These are phyloP conservation scores for Phytopythium helicoides DNA, from an alignment of 352 stramenopile species.

Conservation along the genomic window DNA sequence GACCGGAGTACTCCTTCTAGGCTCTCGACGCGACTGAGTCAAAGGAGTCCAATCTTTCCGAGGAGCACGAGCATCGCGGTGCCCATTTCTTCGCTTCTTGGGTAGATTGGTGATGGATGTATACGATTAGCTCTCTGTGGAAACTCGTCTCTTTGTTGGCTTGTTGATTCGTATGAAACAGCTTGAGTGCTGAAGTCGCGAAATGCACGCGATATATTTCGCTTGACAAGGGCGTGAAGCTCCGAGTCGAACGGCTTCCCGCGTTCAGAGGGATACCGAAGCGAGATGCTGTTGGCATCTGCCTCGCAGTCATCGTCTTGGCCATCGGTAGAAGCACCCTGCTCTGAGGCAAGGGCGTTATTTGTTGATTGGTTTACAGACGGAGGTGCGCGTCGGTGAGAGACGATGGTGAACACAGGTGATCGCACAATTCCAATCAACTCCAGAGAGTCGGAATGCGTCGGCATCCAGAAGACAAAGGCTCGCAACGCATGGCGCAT, in stretches of 20 bases:
- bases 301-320: no score
- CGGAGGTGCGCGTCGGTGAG: constrained; percentile 30
- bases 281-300: not conserved
- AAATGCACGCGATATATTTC: constrained; percentile 37
- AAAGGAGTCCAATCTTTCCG: no score
- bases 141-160: constrained; percentile 3
- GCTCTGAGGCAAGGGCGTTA: not conserved
- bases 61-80: no score
- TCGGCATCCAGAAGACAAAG: constrained; percentile 35
- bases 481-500: constrained; percentile 54
- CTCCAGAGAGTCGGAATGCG: constrained; percentile 16
- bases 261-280: constrained; percentile 17
- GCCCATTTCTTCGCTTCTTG: no score
- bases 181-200: constrained; percentile 24
- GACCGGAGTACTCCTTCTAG: not conserved
- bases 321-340: no score
- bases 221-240: constrained; percentile 27
- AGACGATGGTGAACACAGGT: constrained; percentile 40
- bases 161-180: constrained; percentile 6
- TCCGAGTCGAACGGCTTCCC: constrained; percentile 12
- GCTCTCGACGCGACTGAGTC: no score
- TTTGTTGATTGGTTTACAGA: not conserved
- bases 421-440: constrained; percentile 34
- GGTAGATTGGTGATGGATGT: no score
- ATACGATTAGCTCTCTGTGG: not conserved